phyloP scores from a whole-genome alignment of 768 basidiomycete species.

The Lyophyllum shimeji region DNA sequence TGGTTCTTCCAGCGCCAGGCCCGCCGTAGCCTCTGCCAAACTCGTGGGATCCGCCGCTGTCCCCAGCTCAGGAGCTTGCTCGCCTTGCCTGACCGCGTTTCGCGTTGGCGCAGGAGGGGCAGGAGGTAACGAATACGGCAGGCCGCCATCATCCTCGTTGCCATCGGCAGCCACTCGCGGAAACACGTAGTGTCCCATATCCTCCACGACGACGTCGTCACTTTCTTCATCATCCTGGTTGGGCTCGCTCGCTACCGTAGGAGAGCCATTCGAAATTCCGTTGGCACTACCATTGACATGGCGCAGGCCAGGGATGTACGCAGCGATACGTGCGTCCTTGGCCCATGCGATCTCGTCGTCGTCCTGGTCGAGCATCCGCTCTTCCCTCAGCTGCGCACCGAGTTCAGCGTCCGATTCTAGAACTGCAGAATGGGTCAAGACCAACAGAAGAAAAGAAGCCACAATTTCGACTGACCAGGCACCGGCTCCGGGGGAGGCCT shows the following conservation, averaged over 20 bases:
- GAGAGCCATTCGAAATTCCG: background rate
- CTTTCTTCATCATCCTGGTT: background rate
- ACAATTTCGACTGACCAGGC: background rate
- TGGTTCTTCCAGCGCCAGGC: slow-evolving; percentile 4
- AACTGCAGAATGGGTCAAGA: background rate
- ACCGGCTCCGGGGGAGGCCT: slow-evolving; percentile 7
- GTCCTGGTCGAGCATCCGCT: slow-evolving; percentile 10
- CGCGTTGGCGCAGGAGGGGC: background rate
- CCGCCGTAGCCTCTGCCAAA: background rate
- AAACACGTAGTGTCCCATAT: slow-evolving; percentile 17
- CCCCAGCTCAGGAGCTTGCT: background rate
- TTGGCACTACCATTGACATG: background rate
- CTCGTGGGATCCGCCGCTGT: background rate
- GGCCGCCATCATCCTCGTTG: background rate
- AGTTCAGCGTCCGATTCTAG: slow-evolving; percentile 11
- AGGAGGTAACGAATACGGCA: slow-evolving; percentile 17
- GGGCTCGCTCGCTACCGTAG: background rate
- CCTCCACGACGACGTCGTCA: background rate
- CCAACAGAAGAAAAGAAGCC: background rate
- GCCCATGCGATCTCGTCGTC: slow-evolving; percentile 15
- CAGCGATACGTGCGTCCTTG: slow-evolving; percentile 9
- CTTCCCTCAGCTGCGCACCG: slow-evolving; percentile 15
- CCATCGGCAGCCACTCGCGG: slow-evolving; percentile 2
- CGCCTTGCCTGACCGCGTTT: background rate
- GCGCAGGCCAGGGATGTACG: slow-evolving; percentile 15